These are phyloP conservation scores for Fusarium acutatum DNA, from an alignment of 2,329 filamentous ascomycete genomes.

Conservation along the genomic window DNA sequence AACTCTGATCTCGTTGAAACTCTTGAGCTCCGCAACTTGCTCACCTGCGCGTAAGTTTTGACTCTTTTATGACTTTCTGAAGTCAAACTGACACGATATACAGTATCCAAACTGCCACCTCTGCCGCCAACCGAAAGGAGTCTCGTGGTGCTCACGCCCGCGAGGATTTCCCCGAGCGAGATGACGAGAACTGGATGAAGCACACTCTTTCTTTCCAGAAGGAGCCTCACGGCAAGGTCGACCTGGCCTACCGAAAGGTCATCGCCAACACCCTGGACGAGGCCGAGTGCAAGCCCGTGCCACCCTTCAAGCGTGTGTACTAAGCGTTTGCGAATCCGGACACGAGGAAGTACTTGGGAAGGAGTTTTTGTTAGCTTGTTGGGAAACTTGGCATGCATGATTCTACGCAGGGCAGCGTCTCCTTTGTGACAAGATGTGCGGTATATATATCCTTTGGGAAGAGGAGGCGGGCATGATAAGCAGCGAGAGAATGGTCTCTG, in stretches of 20 bases:
- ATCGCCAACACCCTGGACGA: constrained; percentile 87
- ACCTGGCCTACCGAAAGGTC: constrained; percentile 87
- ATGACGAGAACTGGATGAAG: constrained; percentile 99
- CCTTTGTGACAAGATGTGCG: constrained; percentile 42
- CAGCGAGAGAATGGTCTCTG: constrained; percentile 27
- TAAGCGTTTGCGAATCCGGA: constrained; percentile 54
- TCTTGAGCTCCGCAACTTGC: constrained; percentile 90
- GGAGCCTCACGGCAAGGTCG: constrained; percentile 85
- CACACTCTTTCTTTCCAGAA: constrained; percentile 98
- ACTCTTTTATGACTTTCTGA: neutral
- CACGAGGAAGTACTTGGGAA: constrained; percentile 14
- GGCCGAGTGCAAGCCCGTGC: constrained; percentile 94
- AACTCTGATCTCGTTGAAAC: constrained; percentile 98
- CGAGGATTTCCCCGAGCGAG: constrained; percentile 94
- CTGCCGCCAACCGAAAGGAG: constrained; percentile 94
- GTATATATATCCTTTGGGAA: constrained; percentile 41
- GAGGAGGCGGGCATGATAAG: constrained; percentile 9
- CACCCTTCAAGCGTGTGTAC: constrained; percentile 95
- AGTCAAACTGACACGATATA: constrained; percentile 18
- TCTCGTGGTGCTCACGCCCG: constrained; percentile 96
- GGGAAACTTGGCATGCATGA: constrained; percentile 41
- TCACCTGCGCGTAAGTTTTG: constrained; percentile 89
- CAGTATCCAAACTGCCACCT: constrained; percentile 87
- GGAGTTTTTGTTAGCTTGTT: constrained; percentile 40
- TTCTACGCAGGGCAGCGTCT: constrained; percentile 40